Conservation (phyloP, 176 grass and related monocot species). For the Thinopyrum elongatum region DNA sequence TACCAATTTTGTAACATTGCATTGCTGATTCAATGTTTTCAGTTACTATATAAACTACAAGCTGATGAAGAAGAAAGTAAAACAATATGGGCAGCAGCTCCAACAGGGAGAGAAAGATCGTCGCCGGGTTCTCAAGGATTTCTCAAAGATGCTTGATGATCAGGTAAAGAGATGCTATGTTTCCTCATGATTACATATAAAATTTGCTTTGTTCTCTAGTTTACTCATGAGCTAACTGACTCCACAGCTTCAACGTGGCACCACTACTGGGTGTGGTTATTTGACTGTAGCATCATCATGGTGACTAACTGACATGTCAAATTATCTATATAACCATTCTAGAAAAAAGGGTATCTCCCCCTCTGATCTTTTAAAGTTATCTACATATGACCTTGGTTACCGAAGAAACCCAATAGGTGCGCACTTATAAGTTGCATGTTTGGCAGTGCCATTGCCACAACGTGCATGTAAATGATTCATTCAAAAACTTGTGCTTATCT, state of each 20-base stretch:
- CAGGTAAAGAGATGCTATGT: constrained; percentile 50
- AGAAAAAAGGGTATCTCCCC: too few species aligned
- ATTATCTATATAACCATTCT: too few species aligned
- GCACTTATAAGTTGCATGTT: not conserved
- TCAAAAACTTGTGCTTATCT: not conserved
- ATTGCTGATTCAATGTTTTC: constrained; percentile 27
- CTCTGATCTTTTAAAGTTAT: not conserved
- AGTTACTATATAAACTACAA: constrained; percentile 99
- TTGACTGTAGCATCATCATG: not conserved
- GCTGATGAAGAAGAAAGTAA: constrained; percentile 98
- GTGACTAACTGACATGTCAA: not conserved
- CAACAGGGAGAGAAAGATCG: constrained; percentile 81
- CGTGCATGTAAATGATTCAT: not conserved
- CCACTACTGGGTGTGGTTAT: not conserved
- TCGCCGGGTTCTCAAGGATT: constrained; percentile 80
- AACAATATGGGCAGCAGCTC: constrained; percentile 76
- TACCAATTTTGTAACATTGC: not conserved
- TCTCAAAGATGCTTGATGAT: constrained; percentile 97
- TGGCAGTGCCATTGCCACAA: not conserved
- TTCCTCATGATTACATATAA: not conserved
- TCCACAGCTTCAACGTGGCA: not conserved
- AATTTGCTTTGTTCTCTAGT: not conserved
- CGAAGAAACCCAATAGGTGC: not conserved
- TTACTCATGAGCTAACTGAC: not conserved
- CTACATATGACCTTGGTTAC: constrained; percentile 3